Conservation (phyloP, 2,329 filamentous ascomycete species). For the Apiospora aurea region DNA sequence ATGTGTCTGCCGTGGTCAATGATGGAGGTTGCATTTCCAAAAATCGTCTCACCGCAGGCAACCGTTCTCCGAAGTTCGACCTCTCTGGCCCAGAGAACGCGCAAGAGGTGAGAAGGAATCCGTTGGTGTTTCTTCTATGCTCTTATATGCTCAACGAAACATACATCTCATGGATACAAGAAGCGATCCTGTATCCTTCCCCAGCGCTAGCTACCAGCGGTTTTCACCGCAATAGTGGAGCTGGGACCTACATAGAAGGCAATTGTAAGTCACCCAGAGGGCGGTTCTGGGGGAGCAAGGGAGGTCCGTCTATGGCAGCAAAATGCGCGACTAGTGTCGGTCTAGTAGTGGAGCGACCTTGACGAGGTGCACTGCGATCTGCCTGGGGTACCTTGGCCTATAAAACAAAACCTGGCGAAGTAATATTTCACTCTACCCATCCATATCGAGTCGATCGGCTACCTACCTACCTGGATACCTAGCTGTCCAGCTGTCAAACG, state of each 20-base stretch:
- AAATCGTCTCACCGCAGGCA: not conserved
- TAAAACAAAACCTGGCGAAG: not conserved
- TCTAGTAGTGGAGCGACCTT: not conserved
- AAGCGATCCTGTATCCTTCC: not conserved
- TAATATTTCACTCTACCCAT: not conserved
- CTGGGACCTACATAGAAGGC: not conserved
- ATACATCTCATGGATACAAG: not conserved
- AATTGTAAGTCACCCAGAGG: constrained; percentile 5
- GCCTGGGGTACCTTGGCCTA: not conserved
- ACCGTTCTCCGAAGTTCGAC: not conserved
- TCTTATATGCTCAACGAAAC: not conserved
- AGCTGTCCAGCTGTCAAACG: not conserved
- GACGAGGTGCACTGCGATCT: not conserved
- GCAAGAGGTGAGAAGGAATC: not conserved
- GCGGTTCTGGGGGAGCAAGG: not conserved
- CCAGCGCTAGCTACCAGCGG: not conserved
- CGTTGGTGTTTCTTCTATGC: not conserved
- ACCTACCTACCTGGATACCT: not conserved
- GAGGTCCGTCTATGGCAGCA: not conserved
- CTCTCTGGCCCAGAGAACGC: not conserved
- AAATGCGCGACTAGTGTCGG: constrained; percentile 18
- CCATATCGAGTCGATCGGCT: not conserved
- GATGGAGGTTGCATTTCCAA: not conserved
- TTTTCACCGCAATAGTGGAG: not conserved
- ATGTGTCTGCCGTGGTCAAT: not conserved